phyloP scores from a whole-genome alignment of 176 grass and related monocot species.

The Oryza coarctata region DNA sequence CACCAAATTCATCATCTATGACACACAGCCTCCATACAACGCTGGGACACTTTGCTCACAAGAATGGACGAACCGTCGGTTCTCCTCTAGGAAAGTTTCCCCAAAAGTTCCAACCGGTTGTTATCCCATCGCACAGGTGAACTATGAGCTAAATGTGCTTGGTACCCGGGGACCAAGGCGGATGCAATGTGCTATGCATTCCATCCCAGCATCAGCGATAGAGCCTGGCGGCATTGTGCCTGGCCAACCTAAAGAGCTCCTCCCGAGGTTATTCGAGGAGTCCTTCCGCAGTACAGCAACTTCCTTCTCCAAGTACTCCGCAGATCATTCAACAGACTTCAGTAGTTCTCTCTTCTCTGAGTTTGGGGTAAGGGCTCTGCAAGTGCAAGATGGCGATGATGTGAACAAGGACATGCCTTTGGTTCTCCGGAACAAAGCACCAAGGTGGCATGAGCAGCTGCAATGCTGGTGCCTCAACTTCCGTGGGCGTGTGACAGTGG shows the following conservation, averaged over 20 bases:
- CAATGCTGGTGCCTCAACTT: slow-evolving; percentile 97
- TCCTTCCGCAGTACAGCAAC: slow-evolving; percentile 65
- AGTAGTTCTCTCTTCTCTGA: slow-evolving; percentile 67
- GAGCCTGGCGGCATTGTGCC: slow-evolving; percentile 64
- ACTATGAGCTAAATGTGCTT: slow-evolving; percentile 85
- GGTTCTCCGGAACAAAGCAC: slow-evolving; percentile 74
- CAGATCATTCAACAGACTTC: slow-evolving; percentile 55
- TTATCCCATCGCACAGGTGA: slow-evolving; percentile 70
- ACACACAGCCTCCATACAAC: slow-evolving; percentile 60
- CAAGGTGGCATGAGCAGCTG: slow-evolving; percentile 81
- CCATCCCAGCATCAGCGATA: slow-evolving; percentile 59
- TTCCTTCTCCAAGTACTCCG: slow-evolving; percentile 43
- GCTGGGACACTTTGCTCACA: slow-evolving; percentile 19
- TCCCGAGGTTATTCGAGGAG: slow-evolving; percentile 52
- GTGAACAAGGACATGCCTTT: slow-evolving; percentile 47
- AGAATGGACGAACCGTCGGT: slow-evolving; percentile 42
- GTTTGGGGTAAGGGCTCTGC: slow-evolving; percentile 22
- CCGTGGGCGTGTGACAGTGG: slow-evolving; percentile 72
- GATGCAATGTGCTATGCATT: slow-evolving; percentile 84
- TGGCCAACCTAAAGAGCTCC: slow-evolving; percentile 53
- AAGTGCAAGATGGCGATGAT: slow-evolving; percentile 8
- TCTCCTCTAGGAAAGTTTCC: slow-evolving; percentile 76
- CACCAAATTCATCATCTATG: slow-evolving; percentile 84
- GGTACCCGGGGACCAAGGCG: slow-evolving; percentile 78
- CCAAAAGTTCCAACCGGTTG: slow-evolving; percentile 51